A percentile compares a stretch with the other conserved stretches of the same genome.
Evolutionary conservation across 2,329 filamentous ascomycete species (phyloP).

Genomic region (Beauveria brongniartii): DNA sequence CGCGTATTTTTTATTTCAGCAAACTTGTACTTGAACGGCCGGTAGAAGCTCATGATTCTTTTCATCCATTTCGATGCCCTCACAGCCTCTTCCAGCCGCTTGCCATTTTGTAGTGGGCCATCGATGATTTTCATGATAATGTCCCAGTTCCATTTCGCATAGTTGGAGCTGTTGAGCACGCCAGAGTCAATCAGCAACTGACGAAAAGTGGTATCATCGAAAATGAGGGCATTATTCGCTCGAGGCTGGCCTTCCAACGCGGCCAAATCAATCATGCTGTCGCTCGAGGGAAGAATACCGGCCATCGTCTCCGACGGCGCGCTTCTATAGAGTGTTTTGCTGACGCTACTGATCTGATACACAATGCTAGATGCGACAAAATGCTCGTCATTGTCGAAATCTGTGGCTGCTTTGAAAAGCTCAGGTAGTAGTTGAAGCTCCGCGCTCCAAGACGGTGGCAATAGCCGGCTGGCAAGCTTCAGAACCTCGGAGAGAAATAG

Average conservation of each 20-base stretch:
- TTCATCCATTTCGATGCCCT: constrained; percentile 96
- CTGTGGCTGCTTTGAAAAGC: constrained; percentile 67
- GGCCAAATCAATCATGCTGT: constrained; percentile 39
- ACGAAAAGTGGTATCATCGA: constrained; percentile 55
- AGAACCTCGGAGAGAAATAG: constrained; percentile 85
- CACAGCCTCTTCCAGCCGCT: constrained; percentile 86
- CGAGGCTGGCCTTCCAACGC: constrained; percentile 51
- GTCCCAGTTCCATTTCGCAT: constrained; percentile 96
- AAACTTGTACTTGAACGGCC: constrained; percentile 95
- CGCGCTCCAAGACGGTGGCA: constrained; percentile 75
- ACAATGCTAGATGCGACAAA: constrained; percentile 83
- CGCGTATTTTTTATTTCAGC: constrained; percentile 84
- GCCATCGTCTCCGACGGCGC: constrained; percentile 40
- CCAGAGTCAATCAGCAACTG: constrained; percentile 67
- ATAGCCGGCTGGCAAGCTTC: constrained; percentile 76
- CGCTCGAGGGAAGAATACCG: constrained; percentile 32
- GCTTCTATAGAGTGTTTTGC: constrained; percentile 80
- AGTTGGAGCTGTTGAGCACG: constrained; percentile 83
- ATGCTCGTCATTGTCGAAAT: constrained; percentile 62
- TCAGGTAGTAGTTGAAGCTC: constrained; percentile 83
- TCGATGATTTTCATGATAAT: constrained; percentile 85
- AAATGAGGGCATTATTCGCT: constrained; percentile 34
- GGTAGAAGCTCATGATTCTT: constrained; percentile 85
- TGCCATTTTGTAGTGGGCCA: constrained; percentile 82
- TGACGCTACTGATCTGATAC: constrained; percentile 97